Evolutionary conservation across 2,329 filamentous ascomycete genomes (phyloP).

Genomic region (Nigrograna mackinnonii): DNA sequence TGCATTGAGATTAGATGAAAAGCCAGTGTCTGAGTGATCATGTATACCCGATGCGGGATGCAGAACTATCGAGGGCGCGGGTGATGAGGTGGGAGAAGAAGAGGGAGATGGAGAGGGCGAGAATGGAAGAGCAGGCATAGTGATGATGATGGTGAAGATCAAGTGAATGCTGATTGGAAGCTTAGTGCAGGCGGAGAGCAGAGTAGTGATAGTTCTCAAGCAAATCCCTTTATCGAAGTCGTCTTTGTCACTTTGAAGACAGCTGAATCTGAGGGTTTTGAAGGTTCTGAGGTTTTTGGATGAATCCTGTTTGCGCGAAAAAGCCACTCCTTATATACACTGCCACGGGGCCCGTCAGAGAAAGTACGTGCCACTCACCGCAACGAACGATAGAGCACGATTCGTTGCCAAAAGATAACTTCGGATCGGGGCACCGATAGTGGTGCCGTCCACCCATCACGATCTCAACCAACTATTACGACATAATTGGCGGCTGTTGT

Average conservation of each 20-base stretch:
- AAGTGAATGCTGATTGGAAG: constrained; percentile 27
- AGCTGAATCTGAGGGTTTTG: constrained; percentile 21
- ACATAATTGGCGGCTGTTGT: constrained; percentile 28
- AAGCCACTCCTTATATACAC: constrained; percentile 36
- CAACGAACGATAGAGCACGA: constrained; percentile 31
- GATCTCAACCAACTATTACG: constrained; percentile 29
- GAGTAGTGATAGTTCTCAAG: constrained; percentile 31
- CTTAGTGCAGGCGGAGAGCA: constrained; percentile 3
- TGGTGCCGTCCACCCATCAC: constrained; percentile 25
- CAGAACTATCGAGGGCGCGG: constrained; percentile 42
- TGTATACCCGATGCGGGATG: constrained; percentile 44
- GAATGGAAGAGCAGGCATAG: constrained; percentile 43
- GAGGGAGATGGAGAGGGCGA: constrained; percentile 37
- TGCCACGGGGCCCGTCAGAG: constrained; percentile 16
- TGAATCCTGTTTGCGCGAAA: too few species aligned
- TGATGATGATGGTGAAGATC: constrained; percentile 15
- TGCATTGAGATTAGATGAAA: constrained; percentile 38
- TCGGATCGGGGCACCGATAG: constrained; percentile 27
- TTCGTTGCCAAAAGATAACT: constrained; percentile 28
- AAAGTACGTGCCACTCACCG: constrained; percentile 25
- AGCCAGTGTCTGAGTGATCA: constrained; percentile 40
- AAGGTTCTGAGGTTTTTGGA: too few species aligned
- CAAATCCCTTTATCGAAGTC: constrained; percentile 29
- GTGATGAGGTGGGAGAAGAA: constrained; percentile 33
- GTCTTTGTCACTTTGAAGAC: constrained; percentile 10